Evolutionary conservation across 1,284 basidiomycete genomes (phyloP), one percentile per base, ranked within the genome.

Genomic region (Phylloboletellus chloephorus): DNA sequence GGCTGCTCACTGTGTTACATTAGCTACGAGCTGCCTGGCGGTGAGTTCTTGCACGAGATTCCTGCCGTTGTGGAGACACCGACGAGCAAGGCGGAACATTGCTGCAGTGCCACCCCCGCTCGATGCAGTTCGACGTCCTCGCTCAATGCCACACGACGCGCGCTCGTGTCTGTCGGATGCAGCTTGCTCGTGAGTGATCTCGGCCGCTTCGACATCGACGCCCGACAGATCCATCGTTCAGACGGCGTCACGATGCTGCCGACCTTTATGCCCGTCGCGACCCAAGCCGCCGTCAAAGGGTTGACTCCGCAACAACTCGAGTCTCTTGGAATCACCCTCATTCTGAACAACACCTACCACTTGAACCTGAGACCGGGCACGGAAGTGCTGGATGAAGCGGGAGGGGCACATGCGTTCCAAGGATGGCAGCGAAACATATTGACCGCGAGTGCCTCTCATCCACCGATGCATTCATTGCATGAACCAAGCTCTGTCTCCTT

Each of bases 181-280:
- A 69, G 36, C 69, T 85, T 23, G 68, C 78, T 46, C 82, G 81
- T 81, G 54, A 57, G 78, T 69, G 5, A 26, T 4, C 7, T 43
- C 1, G 5, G 3, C 10, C 10, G 22, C 16, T 30, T 25, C 2
- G 0, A 26, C 17, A 13, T 33, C 9, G n/a, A 31, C 34, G 24
- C 33, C 40, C 41, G 46, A 46, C 23, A 37, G 32, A 42, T 10
- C 24, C 29, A 29, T 33, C 23, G 20, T 37, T 17, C 52, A 85
- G 87, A 91, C 67, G 86, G 84, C 8, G 66, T 73, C 30, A 91
- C 88, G 2, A 77, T 82, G 69, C 66, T 90, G 8, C 88, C 88
- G 0, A 88, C 88, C 0, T 91, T 92, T 56, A 91, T 91, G 88
- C 88, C 89, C 10, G 88, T 91, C 5, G 88, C 87, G 3, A 91